Percentiles rank a stretch among this genome's conserved stretches.
phyloP scores from a whole-genome alignment of 2,329 filamentous ascomycete species.

The Sporothrix phasma region DNA sequence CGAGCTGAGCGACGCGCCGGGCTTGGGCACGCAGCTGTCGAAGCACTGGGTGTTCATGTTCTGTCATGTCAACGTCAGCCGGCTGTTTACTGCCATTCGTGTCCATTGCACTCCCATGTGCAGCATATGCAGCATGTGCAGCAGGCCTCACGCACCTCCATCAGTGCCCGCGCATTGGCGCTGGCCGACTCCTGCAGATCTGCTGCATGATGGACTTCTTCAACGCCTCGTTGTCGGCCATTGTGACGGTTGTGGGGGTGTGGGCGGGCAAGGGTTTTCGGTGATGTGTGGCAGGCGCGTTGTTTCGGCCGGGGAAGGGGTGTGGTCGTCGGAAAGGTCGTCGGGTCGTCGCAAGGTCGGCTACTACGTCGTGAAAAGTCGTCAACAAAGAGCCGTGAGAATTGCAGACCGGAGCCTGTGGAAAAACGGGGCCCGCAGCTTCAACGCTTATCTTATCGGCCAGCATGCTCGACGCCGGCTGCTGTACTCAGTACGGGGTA shows the following conservation, averaged over 20 bases:
- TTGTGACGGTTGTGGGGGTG: slow-evolving; percentile 25
- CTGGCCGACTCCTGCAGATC: slow-evolving; percentile 55
- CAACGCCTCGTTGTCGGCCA: slow-evolving; percentile 49
- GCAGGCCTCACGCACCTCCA: slow-evolving; percentile 52
- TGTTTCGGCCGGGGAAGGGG: not conserved
- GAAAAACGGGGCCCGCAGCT: slow-evolving; percentile 7
- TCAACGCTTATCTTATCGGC: slow-evolving; percentile 8
- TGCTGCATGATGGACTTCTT: slow-evolving; percentile 57
- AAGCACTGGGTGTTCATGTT: slow-evolving; percentile 79
- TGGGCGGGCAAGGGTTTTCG: not conserved
- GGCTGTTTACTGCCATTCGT: too few species aligned
- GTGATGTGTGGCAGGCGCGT: not conserved
- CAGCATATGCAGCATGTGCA: too few species aligned
- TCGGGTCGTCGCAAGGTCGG: not conserved
- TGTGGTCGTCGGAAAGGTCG: not conserved
- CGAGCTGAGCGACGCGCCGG: slow-evolving; percentile 55
- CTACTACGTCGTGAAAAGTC: not conserved
- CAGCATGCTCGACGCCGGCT: not conserved
- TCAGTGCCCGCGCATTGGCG: slow-evolving; percentile 58
- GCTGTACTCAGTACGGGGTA: not conserved
- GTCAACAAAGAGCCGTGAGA: not conserved
- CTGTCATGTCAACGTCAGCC: slow-evolving; percentile 32
- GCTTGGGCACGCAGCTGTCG: slow-evolving; percentile 63
- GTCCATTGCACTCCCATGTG: not conserved
- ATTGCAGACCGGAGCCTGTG: slow-evolving; percentile 3